phyloP scores from a whole-genome alignment of 2,329 filamentous ascomycete species.

The Diaporthe aspalathi region DNA sequence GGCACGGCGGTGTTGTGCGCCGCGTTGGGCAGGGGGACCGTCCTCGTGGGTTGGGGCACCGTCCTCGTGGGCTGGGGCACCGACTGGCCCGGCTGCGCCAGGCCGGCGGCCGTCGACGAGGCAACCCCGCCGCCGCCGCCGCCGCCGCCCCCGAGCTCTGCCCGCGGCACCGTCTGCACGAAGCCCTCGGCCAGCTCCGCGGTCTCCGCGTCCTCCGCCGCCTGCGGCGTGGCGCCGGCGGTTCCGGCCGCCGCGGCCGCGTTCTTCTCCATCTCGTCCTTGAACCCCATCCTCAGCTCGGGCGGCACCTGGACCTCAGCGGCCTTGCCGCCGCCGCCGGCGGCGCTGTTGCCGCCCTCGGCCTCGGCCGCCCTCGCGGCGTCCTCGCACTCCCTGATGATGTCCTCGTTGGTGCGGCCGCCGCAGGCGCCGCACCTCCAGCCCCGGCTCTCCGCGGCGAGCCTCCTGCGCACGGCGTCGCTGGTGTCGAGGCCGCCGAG shows the following conservation, averaged over 20 bases:
- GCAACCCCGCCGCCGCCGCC: slow-evolving; percentile 6
- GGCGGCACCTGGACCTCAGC: slow-evolving; percentile 62
- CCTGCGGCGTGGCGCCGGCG: slow-evolving; percentile 38
- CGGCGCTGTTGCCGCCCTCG: slow-evolving; percentile 20
- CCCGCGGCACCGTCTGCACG: slow-evolving; percentile 59
- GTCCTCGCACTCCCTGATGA: slow-evolving; percentile 77
- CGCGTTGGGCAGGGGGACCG: slow-evolving; percentile 46
- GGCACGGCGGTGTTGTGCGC: slow-evolving; percentile 33
- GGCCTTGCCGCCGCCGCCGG: slow-evolving; percentile 42
- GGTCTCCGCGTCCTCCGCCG: slow-evolving; percentile 54
- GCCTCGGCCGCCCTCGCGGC: slow-evolving; percentile 54
- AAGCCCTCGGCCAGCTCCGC: slow-evolving; percentile 68
- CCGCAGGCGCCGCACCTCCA: slow-evolving; percentile 82
- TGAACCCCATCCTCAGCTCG: slow-evolving; percentile 75
- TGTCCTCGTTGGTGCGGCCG: slow-evolving; percentile 76
- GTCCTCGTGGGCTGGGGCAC: slow-evolving; percentile 49
- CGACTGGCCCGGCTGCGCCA: slow-evolving; percentile 44
- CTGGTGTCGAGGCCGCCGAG: slow-evolving; percentile 87
- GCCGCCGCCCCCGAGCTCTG: slow-evolving; percentile 32
- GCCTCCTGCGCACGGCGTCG: slow-evolving; percentile 72
- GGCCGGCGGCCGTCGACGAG: slow-evolving; percentile 34
- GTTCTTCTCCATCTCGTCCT: slow-evolving; percentile 73
- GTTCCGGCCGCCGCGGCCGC: slow-evolving; percentile 38
- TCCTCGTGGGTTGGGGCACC: slow-evolving; percentile 50
- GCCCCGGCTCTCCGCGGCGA: slow-evolving; percentile 73